Evolutionary conservation across 208 protist genomes (phyloP), one percentile per base, ranked within the genome.

Genomic region (Leishmania martiniquensis): DNA sequence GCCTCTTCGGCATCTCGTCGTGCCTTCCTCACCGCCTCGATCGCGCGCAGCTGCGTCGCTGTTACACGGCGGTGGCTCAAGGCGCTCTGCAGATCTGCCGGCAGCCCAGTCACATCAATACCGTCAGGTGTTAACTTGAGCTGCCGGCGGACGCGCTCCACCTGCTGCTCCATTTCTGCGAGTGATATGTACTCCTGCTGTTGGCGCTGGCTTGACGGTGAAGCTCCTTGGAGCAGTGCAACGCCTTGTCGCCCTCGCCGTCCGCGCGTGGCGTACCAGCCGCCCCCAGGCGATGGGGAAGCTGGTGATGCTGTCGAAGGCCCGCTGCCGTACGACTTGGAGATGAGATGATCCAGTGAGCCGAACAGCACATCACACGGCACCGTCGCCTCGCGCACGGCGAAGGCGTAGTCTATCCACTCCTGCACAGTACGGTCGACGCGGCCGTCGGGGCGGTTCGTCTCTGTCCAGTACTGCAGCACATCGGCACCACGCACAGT

Each of bases 51-150:
- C 85, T 97, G 91, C 73, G 78, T 75, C 47, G 66, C 78, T 34
- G 93, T 96, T n/a, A 96, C 75, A 15, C 84, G 83, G 29, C 91
- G 90, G 47, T 88, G 85, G 44, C 81, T 77, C 45, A 97, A 88
- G 5, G 93, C 93, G 34, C 67, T 70, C 77, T 93, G 90, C 34
- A 97, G 77, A 25, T 93, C 87, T 0, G 68, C 54, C 6, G 81
- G 77, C 25, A 97, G 85, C 4, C 90, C 93, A 4, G 89, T 95
- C 32, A 96, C 89, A 68, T 96, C 90, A 81, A 96, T 97, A 29
- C 91, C 93, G 63, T 96, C 91, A 15, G 73, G 62, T 17, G 91
- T 96, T 79, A 82, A 87, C 22, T 72, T 74, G 60, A 87, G 85
- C 52, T 85, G 83, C 25, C 68, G 72, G 42, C 85, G 85, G 20